Evolutionary conservation across 2,329 filamentous ascomycete species (phyloP).

Genomic region (Dendryphion nanum): DNA sequence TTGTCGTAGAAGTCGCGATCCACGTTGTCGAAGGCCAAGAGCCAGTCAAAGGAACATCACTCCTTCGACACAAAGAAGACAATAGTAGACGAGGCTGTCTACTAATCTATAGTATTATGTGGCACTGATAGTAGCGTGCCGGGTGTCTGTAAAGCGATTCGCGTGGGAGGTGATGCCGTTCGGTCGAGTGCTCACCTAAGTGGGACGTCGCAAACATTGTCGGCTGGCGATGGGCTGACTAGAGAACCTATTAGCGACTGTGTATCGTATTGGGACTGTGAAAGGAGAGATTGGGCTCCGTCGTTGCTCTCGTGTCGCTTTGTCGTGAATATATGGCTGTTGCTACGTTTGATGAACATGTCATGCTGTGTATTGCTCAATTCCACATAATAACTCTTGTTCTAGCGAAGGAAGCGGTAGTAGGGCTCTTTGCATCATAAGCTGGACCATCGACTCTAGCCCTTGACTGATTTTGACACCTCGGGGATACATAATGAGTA

Average conservation of each 20-base stretch:
- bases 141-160: neutral
- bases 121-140: neutral
- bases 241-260: conserved; percentile 13
- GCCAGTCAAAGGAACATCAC: too few species aligned
- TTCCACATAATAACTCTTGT: too few species aligned
- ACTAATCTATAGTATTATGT: neutral
- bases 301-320: conserved; percentile 7
- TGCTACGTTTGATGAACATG: conserved; percentile 10
- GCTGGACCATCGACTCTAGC: too few species aligned
- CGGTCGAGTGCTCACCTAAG: conserved; percentile 1
- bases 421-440: too few species aligned
- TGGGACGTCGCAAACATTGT: conserved; percentile 11
- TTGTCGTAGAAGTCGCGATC: too few species aligned
- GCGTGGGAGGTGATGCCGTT: conserved; percentile 5
- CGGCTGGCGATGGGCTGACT: conserved; percentile 6
- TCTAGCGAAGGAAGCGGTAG: too few species aligned
- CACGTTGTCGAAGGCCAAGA: too few species aligned
- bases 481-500: too few species aligned
- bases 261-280: conserved; percentile 6
- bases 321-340: conserved; percentile 13
- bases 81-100: neutral
- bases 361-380: conserved; percentile 12
- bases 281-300: conserved; percentile 3
- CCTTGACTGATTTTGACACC: too few species aligned
- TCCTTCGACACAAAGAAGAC: too few species aligned